Base-by-base conservation (phyloP, 2,329 filamentous ascomycete genomes). In the Aureobasidium lini region DNA sequence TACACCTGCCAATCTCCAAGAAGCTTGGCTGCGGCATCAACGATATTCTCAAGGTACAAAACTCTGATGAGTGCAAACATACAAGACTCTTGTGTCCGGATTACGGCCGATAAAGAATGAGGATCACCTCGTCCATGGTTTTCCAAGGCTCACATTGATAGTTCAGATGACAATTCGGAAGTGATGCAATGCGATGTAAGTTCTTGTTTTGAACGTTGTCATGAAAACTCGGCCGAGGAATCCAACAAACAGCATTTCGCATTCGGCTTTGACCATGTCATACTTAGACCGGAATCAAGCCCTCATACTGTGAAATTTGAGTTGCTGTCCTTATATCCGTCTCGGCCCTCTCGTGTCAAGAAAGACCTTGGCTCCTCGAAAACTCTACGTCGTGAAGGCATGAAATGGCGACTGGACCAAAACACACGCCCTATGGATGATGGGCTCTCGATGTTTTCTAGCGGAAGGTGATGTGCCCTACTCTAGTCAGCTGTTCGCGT, bases 51-150 rank as follows among this genome's bases (percentile, higher is more conserved):
- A 46, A 56, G 50, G 40, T 28, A 37, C 40, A 46, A 56, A 56
- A 56, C 31, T 37, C 8, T 56, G 52, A 44, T 46, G n/a, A 42
- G 18, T 16, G 13, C 39, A 29, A 43, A 13, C 50, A 54, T 15
- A 54, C n/a, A 54, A 54, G 50, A 54, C 49, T 56, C 40, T 46
- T 56, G 52, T 56, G 28, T 36, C 52, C 52, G 40, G 9, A 56
- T 56, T 56, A 46, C 52, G 52, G 52, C 52, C 52, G 52, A 46
- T 31, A 37, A 23, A 44, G 9, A 43, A 36, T 8, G 39, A 16
- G 9, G 3, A 16, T 16, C 7, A 44, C 11, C 16, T 56, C 52
- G 11, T 29, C 5, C 31, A 44, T 16, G 39, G 8, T 29, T 16
- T 56, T 13, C 28, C 40, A 29, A 32, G 37, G 18, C 40, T 18